A percentile compares a stretch with the other conserved stretches of the same genome.
phyloP scores from a whole-genome alignment of 2,329 filamentous ascomycete species.

The Stromatinia cepivora region DNA sequence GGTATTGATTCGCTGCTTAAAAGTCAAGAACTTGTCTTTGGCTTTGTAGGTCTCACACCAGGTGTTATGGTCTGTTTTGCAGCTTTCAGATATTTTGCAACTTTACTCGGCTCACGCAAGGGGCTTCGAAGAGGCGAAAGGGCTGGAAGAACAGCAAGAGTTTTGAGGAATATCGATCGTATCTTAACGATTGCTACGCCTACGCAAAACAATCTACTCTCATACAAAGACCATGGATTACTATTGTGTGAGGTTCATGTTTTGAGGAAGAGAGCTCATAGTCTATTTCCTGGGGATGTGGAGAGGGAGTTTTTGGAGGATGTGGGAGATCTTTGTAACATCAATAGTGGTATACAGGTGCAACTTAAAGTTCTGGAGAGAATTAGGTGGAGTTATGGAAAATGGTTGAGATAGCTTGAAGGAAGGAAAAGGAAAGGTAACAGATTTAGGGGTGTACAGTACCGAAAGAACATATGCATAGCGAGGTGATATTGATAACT shows the following conservation, averaged over 20 bases:
- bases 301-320: constrained; percentile 87
- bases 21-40: constrained; percentile 95
- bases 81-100: constrained; percentile 69
- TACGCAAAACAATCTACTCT: constrained; percentile 71
- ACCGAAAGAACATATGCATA: constrained; percentile 7
- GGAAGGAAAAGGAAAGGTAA: not conserved
- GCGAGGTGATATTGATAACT: constrained; percentile 1
- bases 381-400: constrained; percentile 86
- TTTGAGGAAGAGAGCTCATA: constrained; percentile 66
- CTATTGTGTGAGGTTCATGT: constrained; percentile 88
- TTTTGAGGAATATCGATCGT: constrained; percentile 85
- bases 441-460: not conserved
- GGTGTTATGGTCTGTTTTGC: constrained; percentile 84
- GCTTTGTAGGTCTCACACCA: constrained; percentile 92
- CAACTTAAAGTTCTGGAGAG: constrained; percentile 79
- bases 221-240: constrained; percentile 90
- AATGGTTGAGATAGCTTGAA: constrained; percentile 57
- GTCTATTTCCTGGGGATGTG: constrained; percentile 70
- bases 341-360: constrained; percentile 70
- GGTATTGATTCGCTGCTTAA: constrained; percentile 93
- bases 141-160: constrained; percentile 70
- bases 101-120: constrained; percentile 67
- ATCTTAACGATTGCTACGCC: constrained; percentile 69
- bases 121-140: constrained; percentile 65
- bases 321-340: constrained; percentile 79